Conservation (phyloP, 257 asterid genomes). For the Misopates orontium region DNA sequence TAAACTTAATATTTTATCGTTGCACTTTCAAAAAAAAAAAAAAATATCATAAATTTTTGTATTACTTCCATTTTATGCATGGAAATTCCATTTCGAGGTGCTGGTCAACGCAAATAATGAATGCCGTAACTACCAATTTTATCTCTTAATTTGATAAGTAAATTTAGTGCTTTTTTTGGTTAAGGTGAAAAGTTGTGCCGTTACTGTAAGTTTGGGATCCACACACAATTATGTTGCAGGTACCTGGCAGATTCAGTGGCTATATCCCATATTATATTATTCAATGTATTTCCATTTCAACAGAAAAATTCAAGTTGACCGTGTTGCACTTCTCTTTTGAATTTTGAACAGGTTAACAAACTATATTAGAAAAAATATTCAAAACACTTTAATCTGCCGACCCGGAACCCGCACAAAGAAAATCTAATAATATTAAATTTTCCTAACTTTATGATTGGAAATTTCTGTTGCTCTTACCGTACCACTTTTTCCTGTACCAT, state of each 20-base stretch:
- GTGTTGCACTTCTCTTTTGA: slow-evolving; percentile 24
- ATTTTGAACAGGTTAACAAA: neutral
- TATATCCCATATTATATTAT: neutral
- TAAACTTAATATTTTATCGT: too few species aligned
- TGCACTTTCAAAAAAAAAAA: too few species aligned
- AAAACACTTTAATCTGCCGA: too few species aligned
- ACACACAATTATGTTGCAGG: neutral
- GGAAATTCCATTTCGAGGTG: neutral
- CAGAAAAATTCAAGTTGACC: slow-evolving; percentile 7
- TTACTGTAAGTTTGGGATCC: slow-evolving; percentile 3
- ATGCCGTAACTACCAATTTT: too few species aligned
- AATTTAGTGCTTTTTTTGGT: too few species aligned
- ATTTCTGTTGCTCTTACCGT: slow-evolving; percentile 2
- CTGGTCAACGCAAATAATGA: neutral
- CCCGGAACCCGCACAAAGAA: too few species aligned
- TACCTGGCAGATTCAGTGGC: neutral
- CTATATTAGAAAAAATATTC: too few species aligned
- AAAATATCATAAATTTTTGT: too few species aligned
- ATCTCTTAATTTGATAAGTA: neutral
- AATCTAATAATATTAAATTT: slow-evolving; percentile 11
- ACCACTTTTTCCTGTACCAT: neutral
- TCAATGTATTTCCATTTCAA: neutral
- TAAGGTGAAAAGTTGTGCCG: neutral
- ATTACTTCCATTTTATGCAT: neutral
- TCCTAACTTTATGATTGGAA: neutral